Evolutionary conservation across 129 eudicot genomes (phyloP), one percentile per base, ranked within the genome.

Genomic region (Chrysanthemum lavandulifolium): DNA sequence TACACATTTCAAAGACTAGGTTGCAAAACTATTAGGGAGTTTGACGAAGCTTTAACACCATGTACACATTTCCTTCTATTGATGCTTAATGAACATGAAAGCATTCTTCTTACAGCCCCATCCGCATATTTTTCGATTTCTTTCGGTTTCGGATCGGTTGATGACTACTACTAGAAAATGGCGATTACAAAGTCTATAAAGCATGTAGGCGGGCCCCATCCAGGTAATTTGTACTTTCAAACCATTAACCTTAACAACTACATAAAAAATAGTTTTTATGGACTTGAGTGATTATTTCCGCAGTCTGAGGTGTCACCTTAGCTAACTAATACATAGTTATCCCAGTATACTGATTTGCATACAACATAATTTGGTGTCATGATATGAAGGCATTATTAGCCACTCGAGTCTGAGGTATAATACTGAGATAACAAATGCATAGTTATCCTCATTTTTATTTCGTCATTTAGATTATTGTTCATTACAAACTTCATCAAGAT

Each of bases 101-200:
- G 16, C 50, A 59, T 18, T 15, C 21, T 75, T 69, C 73, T 76
- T 61, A 68, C 67, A 27, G 10, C 4, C 72, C 18, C 53, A 33
- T 69, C 58, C 70, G 54, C 29, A 49, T 54, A 61, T 40, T 6
- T 54, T 66, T 81, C 91, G 90, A 96, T 94, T 47, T 86, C 97
- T 72, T 94, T 94, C 68, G 99, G 99, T 71, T 94, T 94, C 78
- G 86, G 90, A 79, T 90, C 97, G 1, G 99, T 84, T 25, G 97
- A 94, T 83, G 97, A 94, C 29, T 94, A 90, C 85, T 94, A 94
- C 80, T 78, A 80, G 10, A 81, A 90, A 62, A 86, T 97, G 3
- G 99, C 87, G n/a, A 94, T 97, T 78, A 73, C 96, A 55, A 89
- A 81, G 60, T 81, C 84, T 52, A 82, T 94, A 64, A 84, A 80